Conservation (phyloP, 1,139 yeast genomes). For the Yamadazyma dendronema region DNA sequence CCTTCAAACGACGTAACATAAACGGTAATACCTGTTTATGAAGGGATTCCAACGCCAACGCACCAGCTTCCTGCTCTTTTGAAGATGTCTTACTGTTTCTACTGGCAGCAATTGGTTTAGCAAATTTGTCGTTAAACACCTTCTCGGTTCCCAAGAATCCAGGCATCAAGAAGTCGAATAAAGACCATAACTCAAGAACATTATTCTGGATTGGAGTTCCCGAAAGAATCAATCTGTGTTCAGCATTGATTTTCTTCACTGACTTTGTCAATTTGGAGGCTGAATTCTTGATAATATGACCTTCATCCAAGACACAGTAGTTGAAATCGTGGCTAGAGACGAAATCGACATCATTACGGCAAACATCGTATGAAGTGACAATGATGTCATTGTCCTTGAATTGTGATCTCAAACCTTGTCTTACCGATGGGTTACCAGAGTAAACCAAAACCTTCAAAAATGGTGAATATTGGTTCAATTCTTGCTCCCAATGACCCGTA, state of each 20-base stretch:
- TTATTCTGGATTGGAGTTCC: conserved; percentile 99
- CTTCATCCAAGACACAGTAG: conserved; percentile 96
- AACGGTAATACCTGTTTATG: conserved; percentile 97
- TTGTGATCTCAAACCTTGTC: conserved; percentile 55
- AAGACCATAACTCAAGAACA: conserved; percentile 94
- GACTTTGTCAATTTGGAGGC: conserved; percentile 85
- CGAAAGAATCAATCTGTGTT: conserved; percentile 85
- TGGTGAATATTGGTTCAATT: conserved; percentile 86
- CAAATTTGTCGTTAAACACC: conserved; percentile 90
- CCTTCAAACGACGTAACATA: conserved; percentile 92
- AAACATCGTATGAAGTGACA: conserved; percentile 94
- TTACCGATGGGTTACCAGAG: conserved; percentile 86
- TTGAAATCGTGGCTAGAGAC: conserved; percentile 69
- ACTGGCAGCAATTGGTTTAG: conserved; percentile 95
- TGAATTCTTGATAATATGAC: conserved; percentile 94
- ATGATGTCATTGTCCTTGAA: conserved; percentile 72
- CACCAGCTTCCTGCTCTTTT: conserved; percentile 96
- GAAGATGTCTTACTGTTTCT: conserved; percentile 88
- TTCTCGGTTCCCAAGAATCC: conserved; percentile 97
- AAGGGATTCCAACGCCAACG: conserved; percentile 89
- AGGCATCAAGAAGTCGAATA: conserved; percentile 97
- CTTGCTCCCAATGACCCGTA: conserved; percentile 99
- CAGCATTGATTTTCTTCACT: conserved; percentile 78
- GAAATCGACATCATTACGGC: conserved; percentile 81
- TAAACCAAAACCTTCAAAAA: conserved; percentile 79